A percentile compares a stretch with the other conserved stretches of the same genome.
These are phyloP conservation scores for Bruguiera gymnorhiza DNA, from an alignment of 345 rosid species.

Conservation along the genomic window DNA sequence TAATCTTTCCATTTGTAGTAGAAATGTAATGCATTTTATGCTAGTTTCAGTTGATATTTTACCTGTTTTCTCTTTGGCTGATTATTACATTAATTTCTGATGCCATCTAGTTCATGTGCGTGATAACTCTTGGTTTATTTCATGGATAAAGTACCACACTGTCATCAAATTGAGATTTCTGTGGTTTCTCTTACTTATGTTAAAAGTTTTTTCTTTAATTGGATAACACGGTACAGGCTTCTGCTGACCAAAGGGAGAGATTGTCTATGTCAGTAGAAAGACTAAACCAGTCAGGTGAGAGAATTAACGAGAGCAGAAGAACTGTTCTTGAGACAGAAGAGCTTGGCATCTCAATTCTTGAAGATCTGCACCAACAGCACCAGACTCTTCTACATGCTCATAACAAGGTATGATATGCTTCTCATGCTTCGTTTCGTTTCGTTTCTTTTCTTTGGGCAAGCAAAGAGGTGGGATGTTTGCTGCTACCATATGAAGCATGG, in stretches of 20 bases:
- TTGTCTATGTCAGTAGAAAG: slow-evolving; percentile 71
- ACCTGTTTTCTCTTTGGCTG: neutral
- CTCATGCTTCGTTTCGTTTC: neutral
- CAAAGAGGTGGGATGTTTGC: neutral
- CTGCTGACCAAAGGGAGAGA: slow-evolving; percentile 88
- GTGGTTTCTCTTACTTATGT: no score
- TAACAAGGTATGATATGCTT: slow-evolving; percentile 48
- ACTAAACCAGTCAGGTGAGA: slow-evolving; percentile 58
- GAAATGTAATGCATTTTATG: neutral
- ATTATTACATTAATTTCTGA: neutral
- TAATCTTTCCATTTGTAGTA: neutral
- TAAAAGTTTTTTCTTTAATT: neutral
- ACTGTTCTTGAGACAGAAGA: slow-evolving; percentile 95
- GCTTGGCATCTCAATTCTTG: slow-evolving; percentile 93
- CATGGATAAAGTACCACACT: no score
- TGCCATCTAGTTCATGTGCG: no score
- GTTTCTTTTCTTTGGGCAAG: neutral
- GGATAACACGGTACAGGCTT: slow-evolving; percentile 20
- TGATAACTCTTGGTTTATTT: no score
- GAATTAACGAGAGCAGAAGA: slow-evolving; percentile 83
- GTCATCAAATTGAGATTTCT: no score
- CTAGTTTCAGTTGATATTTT: neutral
- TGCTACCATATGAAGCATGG: no score
- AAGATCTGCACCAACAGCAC: slow-evolving; percentile 84
- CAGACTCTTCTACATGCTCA: slow-evolving; percentile 77